Evolutionary conservation across 2,329 filamentous ascomycete species (phyloP).

Genomic region (Dothistroma pini): DNA sequence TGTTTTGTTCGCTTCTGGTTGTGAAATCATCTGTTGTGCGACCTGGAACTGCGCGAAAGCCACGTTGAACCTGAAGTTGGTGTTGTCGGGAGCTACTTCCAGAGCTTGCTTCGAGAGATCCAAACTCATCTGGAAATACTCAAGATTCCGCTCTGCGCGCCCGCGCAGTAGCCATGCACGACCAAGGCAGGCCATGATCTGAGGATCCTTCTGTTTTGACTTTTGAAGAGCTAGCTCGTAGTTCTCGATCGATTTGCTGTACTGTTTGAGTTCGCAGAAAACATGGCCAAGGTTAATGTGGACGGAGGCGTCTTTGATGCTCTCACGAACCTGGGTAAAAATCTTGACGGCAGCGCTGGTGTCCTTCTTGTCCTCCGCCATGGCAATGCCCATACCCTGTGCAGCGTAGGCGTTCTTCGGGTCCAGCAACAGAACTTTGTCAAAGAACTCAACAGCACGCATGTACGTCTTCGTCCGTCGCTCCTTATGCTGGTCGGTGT

Average conservation of each 20-base stretch:
- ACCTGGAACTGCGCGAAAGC: constrained; percentile 97
- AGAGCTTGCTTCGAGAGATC: constrained; percentile 68
- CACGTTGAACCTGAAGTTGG: constrained; percentile 92
- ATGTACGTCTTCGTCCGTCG: constrained; percentile 83
- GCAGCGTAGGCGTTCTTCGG: constrained; percentile 94
- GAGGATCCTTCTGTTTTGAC: constrained; percentile 66
- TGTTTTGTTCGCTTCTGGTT: constrained; percentile 73
- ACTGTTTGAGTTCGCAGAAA: constrained; percentile 86
- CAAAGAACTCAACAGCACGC: constrained; percentile 96
- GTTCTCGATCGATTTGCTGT: constrained; percentile 83
- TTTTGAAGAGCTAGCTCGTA: constrained; percentile 83
- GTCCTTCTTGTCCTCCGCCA: constrained; percentile 93
- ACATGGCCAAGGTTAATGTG: constrained; percentile 93
- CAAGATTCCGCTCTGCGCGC: constrained; percentile 61
- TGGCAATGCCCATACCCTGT: constrained; percentile 89
- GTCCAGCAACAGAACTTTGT: constrained; percentile 94
- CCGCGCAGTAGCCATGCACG: constrained; percentile 83
- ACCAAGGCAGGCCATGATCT: constrained; percentile 79
- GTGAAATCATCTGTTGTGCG: constrained; percentile 70
- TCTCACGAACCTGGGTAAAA: constrained; percentile 86
- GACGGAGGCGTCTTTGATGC: constrained; percentile 71
- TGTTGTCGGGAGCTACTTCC: constrained; percentile 65
- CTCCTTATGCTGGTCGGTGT: constrained; percentile 84
- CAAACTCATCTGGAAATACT: constrained; percentile 61
- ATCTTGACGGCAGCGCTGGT: constrained; percentile 77